phyloP scores from a whole-genome alignment of 106 monocot species.

The Iris macrosiphon region DNA sequence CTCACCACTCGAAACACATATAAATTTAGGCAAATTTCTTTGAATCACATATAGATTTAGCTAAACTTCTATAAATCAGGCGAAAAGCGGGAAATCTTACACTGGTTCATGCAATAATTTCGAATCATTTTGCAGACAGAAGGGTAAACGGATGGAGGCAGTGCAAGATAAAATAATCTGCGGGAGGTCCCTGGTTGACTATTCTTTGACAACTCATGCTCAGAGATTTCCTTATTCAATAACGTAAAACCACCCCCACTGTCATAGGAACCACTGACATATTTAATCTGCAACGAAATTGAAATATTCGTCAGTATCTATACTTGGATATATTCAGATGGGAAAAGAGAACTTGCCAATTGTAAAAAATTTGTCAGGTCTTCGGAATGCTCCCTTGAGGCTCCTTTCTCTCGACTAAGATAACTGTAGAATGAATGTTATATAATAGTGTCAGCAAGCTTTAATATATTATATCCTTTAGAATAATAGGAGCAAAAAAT shows the following conservation, averaged over 20 bases:
- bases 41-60: too few relatives aligned
- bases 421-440: constrained; percentile 34
- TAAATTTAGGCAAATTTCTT: too few relatives aligned
- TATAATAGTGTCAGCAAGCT: constrained; percentile 1
- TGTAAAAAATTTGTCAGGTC: constrained; percentile 62
- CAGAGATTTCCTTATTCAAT: constrained; percentile 77
- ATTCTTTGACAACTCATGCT: constrained; percentile 64
- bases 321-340: neutral
- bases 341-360: constrained; percentile 42
- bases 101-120: constrained; percentile 83
- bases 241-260: constrained; percentile 64
- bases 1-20: too few relatives aligned
- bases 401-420: constrained; percentile 42
- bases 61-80: too few relatives aligned
- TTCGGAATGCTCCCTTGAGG: constrained; percentile 35
- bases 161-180: constrained; percentile 92
- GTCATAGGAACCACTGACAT: constrained; percentile 95
- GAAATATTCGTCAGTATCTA: constrained; percentile 1
- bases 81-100: constrained; percentile 54
- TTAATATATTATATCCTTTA: too few relatives aligned
- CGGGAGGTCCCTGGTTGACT: constrained; percentile 63
- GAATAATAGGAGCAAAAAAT: too few relatives aligned
- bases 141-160: constrained; percentile 97
- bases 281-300: constrained; percentile 68
- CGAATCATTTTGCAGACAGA: constrained; percentile 91